Percentiles rank a stretch among this genome's conserved stretches.
These are phyloP conservation scores for Zymoseptoria brevis DNA, from an alignment of 2,329 filamentous ascomycete genomes.

Conservation along the genomic window DNA sequence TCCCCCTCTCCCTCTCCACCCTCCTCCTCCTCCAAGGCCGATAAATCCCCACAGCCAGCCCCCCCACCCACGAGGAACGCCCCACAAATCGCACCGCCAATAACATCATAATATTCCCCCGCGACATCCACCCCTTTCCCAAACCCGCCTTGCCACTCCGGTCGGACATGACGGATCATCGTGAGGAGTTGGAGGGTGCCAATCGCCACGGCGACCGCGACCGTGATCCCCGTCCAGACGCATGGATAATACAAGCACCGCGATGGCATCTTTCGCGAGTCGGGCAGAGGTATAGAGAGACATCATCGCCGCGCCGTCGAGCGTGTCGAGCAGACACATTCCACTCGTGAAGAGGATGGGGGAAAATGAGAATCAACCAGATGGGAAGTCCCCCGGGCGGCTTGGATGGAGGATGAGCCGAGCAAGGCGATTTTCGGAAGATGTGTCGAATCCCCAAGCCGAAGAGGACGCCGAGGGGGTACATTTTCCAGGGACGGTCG, in stretches of 20 bases:
- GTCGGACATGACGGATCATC: slow-evolving; percentile 62
- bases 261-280: slow-evolving; percentile 72
- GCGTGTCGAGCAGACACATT: slow-evolving; percentile 92
- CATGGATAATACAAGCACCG: slow-evolving; percentile 93
- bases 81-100: slow-evolving; percentile 79
- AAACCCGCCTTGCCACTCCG: slow-evolving; percentile 65
- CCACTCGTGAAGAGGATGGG: slow-evolving; percentile 85
- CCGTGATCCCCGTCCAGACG: slow-evolving; percentile 74
- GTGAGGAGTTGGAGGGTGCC: slow-evolving; percentile 77
- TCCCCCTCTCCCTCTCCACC: slow-evolving; percentile 35
- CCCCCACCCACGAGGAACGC: slow-evolving; percentile 70
- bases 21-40: slow-evolving; percentile 64
- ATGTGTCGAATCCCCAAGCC: slow-evolving; percentile 94
- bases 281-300: slow-evolving; percentile 75
- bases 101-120: slow-evolving; percentile 74
- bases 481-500: slow-evolving; percentile 86
- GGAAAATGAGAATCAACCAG: slow-evolving; percentile 91
- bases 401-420: slow-evolving; percentile 83
- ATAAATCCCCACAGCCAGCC: slow-evolving; percentile 66
- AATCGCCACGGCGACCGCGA: slow-evolving; percentile 76
- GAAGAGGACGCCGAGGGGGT: slow-evolving; percentile 75
- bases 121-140: slow-evolving; percentile 79
- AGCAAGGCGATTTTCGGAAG: slow-evolving; percentile 83
- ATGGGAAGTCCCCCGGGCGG: slow-evolving; percentile 74
- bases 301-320: slow-evolving; percentile 92